Base-by-base conservation (phyloP, 768 basidiomycete genomes). In the Megacollybia marginata region DNA sequence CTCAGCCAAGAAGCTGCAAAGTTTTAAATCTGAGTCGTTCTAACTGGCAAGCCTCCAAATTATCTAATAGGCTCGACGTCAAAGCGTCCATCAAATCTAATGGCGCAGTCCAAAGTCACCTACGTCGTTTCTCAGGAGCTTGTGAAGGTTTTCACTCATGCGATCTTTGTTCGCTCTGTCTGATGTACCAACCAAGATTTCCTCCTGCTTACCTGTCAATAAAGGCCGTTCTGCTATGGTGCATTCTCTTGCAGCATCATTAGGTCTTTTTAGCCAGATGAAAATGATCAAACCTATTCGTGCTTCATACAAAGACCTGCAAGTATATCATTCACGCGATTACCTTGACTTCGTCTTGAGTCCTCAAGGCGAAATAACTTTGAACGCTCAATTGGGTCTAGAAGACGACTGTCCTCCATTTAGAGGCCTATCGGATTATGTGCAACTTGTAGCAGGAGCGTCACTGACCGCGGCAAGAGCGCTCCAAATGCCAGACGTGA, bases 351-450 rank as follows among this genome's bases (percentile, higher is more conserved):
- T 70, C 57, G 70, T 82, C 5, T 63, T 82, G 31, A 60, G 71
- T 32, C 62, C 69, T 40, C 46, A 44, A 12, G 55, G 53, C 48
- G 47, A 49, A 4, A 44, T 11, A 32, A 32, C 48, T 18, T 42
- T 46, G 7, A 40, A 19, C 23, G 46, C 52, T 6, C 73, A 80
- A 44, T 79, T 80, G 53, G 83, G 87, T 5, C 63, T 83, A 15
- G 75, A 80, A 56, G 82, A 82, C 59, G 83, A 96, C 59, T 94
- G 92, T 56, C 89, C 92, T 0, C 67, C 74, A 1, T 98, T 98
- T 59, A 65, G 64, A 5, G 78, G 75, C 2, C 74, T 98, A 11
- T 61, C 77, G 6, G 71, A 76, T 3, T 96, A 96, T 54, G 80
- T 87, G 5, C 69, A 69, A 5, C 66, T 83, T 4, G 71, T 95